phyloP scores from a whole-genome alignment of 2,329 filamentous ascomycete species.

The Colletotrichum chlorophyti region DNA sequence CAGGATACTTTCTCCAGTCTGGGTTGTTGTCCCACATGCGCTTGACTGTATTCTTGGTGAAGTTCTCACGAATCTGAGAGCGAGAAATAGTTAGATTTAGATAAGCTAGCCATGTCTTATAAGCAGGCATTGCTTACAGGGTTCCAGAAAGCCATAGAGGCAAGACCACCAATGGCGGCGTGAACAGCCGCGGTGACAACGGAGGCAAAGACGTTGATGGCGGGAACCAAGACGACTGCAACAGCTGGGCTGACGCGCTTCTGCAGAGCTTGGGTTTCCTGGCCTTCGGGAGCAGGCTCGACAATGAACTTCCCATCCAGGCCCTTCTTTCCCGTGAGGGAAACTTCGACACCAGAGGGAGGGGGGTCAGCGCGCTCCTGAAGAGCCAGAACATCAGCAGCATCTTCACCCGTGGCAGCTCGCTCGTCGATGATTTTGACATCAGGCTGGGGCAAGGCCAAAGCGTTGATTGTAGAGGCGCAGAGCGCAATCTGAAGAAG shows the following conservation, averaged over 20 bases:
- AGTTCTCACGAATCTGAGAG: conserved; percentile 26
- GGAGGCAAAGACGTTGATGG: conserved; percentile 3
- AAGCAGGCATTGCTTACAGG: conserved; percentile 10
- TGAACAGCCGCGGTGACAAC: conserved; percentile 19
- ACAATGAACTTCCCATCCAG: conserved; percentile 13
- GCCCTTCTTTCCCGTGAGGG: conserved; percentile 16
- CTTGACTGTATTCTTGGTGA: conserved; percentile 28
- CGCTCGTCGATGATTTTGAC: not conserved
- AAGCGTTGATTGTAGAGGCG: not conserved
- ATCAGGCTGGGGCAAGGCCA: not conserved
- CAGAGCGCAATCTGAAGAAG: not conserved
- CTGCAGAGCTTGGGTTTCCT: conserved; percentile 4
- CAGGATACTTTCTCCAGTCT: conserved; percentile 19
- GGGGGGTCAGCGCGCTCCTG: conserved; percentile 12
- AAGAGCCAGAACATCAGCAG: not conserved
- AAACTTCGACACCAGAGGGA: not conserved
- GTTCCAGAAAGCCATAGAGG: conserved; percentile 22
- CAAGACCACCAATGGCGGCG: not conserved
- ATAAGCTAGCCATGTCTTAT: too few relatives aligned
- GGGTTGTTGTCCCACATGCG: conserved; percentile 31
- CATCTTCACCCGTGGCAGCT: not conserved
- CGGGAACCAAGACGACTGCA: conserved; percentile 29
- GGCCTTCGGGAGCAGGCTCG: conserved; percentile 10
- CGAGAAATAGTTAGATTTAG: not conserved
- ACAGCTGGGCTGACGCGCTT: conserved; percentile 28